phyloP scores from a whole-genome alignment of 2,329 filamentous ascomycete species.

The Fusarium musae region DNA sequence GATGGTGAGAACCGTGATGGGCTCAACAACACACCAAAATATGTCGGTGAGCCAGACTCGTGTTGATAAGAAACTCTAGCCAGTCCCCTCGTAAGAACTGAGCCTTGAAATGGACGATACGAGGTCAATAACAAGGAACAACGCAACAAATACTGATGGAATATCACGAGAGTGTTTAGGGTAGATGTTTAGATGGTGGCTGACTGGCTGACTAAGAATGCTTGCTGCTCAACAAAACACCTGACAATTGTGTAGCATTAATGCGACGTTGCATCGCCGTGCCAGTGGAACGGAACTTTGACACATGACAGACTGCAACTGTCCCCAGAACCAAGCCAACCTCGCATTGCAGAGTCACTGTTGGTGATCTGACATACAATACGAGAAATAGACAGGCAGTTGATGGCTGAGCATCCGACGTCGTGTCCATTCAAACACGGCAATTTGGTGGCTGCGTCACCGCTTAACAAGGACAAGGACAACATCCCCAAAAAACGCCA shows the following conservation, averaged over 20 bases:
- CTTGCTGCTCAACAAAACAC: background rate
- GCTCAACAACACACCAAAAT: background rate
- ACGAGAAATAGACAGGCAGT: slow-evolving; percentile 2
- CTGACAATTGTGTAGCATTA: slow-evolving; percentile 16
- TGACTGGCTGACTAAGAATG: slow-evolving; percentile 9
- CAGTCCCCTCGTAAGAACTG: too few relatives aligned
- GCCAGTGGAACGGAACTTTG: slow-evolving; percentile 11
- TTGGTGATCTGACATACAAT: slow-evolving; percentile 19
- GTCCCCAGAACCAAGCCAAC: background rate
- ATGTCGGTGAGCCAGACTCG: background rate
- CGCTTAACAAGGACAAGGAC: slow-evolving; percentile 1
- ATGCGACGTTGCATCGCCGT: slow-evolving; percentile 33
- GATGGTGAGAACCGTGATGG: background rate
- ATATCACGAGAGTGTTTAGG: slow-evolving; percentile 5
- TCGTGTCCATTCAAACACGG: background rate
- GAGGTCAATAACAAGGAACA: background rate
- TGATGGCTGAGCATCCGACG: background rate
- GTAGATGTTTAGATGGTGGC: background rate
- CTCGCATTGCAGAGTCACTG: background rate
- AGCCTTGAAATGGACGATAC: too few relatives aligned
- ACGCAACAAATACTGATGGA: background rate
- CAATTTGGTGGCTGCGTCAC: slow-evolving; percentile 4
- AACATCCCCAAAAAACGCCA: background rate
- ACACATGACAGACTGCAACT: slow-evolving; percentile 28
- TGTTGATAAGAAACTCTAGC: background rate